Percentiles rank a stretch among this genome's conserved stretches.
Conservation (phyloP, 2,329 filamentous ascomycete genomes). For the Polytolypa hystricis region DNA sequence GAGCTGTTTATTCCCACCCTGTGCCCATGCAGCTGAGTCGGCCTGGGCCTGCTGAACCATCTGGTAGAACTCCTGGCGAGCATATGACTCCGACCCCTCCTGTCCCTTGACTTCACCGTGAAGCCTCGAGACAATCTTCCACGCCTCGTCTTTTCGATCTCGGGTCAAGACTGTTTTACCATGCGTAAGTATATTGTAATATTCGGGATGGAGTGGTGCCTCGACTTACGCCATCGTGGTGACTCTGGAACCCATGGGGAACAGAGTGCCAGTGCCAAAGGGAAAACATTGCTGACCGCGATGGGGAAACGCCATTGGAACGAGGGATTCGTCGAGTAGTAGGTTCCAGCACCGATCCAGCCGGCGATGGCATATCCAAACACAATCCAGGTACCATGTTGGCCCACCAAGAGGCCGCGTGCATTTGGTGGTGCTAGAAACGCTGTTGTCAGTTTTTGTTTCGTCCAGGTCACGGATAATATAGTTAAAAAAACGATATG, state of each 20-base stretch:
- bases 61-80: background rate
- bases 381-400: background rate
- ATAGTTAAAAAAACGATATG: background rate
- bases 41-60: background rate
- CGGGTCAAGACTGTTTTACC: background rate
- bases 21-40: background rate
- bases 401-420: background rate
- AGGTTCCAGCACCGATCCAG: background rate
- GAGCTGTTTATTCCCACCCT: background rate
- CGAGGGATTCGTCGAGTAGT: background rate
- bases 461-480: background rate
- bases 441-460: too few relatives aligned
- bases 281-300: background rate
- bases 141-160: background rate
- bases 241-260: background rate
- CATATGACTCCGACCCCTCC: background rate
- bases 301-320: background rate
- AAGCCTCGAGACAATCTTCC: background rate
- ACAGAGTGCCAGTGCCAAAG: background rate
- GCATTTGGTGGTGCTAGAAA: background rate
- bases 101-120: background rate
- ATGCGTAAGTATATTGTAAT: background rate
- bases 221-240: background rate
- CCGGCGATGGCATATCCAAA: background rate
- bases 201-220: background rate